Percentiles rank a stretch among this genome's conserved stretches.
Conservation (phyloP, 2,329 filamentous ascomycete species). For the Aspergillus fischeri region DNA sequence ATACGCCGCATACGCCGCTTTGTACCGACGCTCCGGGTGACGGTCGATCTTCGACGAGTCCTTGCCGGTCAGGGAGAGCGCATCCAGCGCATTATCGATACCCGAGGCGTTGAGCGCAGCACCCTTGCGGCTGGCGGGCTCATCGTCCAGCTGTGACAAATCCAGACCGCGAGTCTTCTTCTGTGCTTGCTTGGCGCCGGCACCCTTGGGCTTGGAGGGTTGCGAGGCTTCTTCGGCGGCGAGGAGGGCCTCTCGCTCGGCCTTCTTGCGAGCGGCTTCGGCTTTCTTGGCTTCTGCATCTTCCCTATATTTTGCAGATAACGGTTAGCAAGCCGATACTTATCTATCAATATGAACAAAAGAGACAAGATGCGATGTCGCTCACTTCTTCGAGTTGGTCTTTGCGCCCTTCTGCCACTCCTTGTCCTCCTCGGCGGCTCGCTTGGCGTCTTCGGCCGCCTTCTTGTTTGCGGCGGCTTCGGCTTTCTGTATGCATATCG, state of each 20-base stretch:
- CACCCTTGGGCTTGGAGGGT: slow-evolving; percentile 57
- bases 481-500: slow-evolving; percentile 63
- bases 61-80: slow-evolving; percentile 63
- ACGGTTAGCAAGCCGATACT: not conserved
- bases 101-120: slow-evolving; percentile 73
- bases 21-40: slow-evolving; percentile 82
- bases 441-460: slow-evolving; percentile 64
- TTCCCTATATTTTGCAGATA: slow-evolving; percentile 55
- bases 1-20: slow-evolving; percentile 77
- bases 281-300: slow-evolving; percentile 79
- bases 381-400: slow-evolving; percentile 80
- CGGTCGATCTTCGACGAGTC: slow-evolving; percentile 70
- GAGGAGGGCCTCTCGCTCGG: slow-evolving; percentile 78
- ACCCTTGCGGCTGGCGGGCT: slow-evolving; percentile 44
- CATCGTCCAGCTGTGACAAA: slow-evolving; percentile 68
- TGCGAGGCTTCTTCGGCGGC: slow-evolving; percentile 75
- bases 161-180: slow-evolving; percentile 66
- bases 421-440: slow-evolving; percentile 62
- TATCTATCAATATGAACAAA: not conserved
- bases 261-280: slow-evolving; percentile 81
- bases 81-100: slow-evolving; percentile 91
- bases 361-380: not conserved
- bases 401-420: slow-evolving; percentile 87
- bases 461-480: slow-evolving; percentile 78
- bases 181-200: slow-evolving; percentile 48